Conservation (phyloP, 805 yeast species). For the Ogataea paraovalis region DNA sequence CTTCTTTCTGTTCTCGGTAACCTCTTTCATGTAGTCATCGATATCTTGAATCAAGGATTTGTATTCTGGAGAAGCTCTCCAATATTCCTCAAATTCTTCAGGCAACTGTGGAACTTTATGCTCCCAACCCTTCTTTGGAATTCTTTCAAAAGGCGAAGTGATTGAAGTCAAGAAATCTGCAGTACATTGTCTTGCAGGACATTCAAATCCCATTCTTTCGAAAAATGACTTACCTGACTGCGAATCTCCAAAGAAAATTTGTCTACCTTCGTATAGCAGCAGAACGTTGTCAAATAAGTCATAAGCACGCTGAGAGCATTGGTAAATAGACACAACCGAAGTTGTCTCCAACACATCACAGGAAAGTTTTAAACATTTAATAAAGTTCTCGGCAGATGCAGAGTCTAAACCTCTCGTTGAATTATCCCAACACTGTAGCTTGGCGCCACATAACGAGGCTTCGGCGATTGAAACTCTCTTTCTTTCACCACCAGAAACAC, state of each 20-base stretch:
- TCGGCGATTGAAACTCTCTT: constrained; percentile 60
- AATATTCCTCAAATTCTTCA: constrained; percentile 36
- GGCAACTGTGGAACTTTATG: constrained; percentile 34
- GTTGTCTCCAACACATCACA: constrained; percentile 42
- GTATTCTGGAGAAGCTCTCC: constrained; percentile 34
- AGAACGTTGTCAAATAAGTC: constrained; percentile 37
- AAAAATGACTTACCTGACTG: constrained; percentile 32
- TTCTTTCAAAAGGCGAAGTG: constrained; percentile 28
- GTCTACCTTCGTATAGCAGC: constrained; percentile 37
- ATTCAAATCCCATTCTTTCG: constrained; percentile 35
- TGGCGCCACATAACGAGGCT: constrained; percentile 32
- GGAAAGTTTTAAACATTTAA: constrained; percentile 47
- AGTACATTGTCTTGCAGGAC: constrained; percentile 39
- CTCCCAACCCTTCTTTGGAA: constrained; percentile 30
- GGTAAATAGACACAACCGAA: constrained; percentile 43
- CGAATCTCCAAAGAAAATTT: constrained; percentile 34
- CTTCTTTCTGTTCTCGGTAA: constrained; percentile 22
- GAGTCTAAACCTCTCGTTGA: constrained; percentile 65
- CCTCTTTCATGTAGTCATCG: constrained; percentile 24
- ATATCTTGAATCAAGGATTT: constrained; percentile 30
- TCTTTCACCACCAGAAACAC: constrained; percentile 63
- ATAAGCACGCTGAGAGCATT: constrained; percentile 36
- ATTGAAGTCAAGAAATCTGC: constrained; percentile 40
- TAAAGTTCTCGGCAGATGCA: constrained; percentile 59
- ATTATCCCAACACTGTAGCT: constrained; percentile 54